Evolutionary conservation across 352 stramenopile genomes (phyloP), one percentile per base, ranked within the genome.

Genomic region (Phytophthora crassamura): DNA sequence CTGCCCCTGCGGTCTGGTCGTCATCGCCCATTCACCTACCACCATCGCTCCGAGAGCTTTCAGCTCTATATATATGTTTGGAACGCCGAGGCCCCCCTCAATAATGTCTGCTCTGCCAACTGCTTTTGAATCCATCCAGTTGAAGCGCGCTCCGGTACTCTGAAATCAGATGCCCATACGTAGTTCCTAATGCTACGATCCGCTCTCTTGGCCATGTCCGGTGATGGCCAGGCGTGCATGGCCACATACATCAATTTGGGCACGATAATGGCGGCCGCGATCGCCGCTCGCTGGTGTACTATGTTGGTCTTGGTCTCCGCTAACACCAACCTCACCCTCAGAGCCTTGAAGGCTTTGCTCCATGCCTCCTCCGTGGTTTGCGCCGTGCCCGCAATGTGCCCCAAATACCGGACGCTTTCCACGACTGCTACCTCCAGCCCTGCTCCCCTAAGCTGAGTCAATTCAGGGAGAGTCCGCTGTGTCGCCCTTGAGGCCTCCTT

Each of bases 221-320:
- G 33, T 2, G 34, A 36, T 1, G 45, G 55, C 45, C 55, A 64
- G 1, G 55, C 55, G 14, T 58, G 47, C 2, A 46, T 10, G 0
- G 30, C 39, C 1, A 59, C 57, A 16, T 49, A 63, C 15, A 63
- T 2, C 8, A 63, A 6, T 4, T 48, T 63, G 0, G 54, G 54
- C 1, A 65, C 7, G 2, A 65, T 58, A 2, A 59, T 47, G 5
- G 57, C 38, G 1, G 57, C 45, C 0, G 47, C 57, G 1, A 58
- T 65, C 0, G n/a, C 8, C 1, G 57, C 16, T 1, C 47, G 38
- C 5, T 65, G 30, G 7, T 65, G 38, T 0, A 14, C 39, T 4
- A 16, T 52, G 15, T 52, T 58, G 0, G 57, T 58, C 15, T 65
- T 65, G 1, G 1, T 11, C 5, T 16, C 39, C 5, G 57, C 39